Percentiles rank a stretch among this genome's conserved stretches.
Conservation (phyloP, 2,329 filamentous ascomycete genomes). For the Penicillium sp. region DNA sequence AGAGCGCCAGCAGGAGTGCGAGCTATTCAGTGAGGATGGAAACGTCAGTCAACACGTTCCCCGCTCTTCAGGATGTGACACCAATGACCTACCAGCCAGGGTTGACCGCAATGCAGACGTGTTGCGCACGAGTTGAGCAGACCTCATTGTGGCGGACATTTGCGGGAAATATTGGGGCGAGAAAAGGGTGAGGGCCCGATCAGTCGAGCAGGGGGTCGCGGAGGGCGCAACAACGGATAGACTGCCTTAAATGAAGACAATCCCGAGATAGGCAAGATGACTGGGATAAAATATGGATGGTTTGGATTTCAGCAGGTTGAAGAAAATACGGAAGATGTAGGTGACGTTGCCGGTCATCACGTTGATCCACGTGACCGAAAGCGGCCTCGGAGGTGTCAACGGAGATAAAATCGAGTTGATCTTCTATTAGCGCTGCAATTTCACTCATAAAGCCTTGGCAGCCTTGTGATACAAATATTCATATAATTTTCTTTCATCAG, state of each 20-base stretch:
- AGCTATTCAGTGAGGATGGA: slow-evolving; percentile 21
- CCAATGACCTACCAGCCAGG: slow-evolving; percentile 27
- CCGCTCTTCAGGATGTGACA: neutral
- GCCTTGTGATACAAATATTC: neutral
- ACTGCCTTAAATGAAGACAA: neutral
- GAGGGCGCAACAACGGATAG: slow-evolving; percentile 15
- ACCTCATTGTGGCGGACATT: slow-evolving; percentile 42
- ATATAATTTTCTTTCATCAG: neutral
- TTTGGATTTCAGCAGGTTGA: slow-evolving; percentile 9
- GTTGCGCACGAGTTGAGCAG: slow-evolving; percentile 39
- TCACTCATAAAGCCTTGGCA: neutral
- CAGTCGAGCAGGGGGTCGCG: slow-evolving; percentile 21
- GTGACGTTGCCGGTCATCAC: slow-evolving; percentile 14
- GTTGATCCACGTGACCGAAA: slow-evolving; percentile 21
- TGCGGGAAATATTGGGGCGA: slow-evolving; percentile 28
- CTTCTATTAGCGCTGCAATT: neutral
- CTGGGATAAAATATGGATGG: neutral
- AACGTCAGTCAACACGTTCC: slow-evolving; percentile 1
- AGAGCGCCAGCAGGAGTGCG: slow-evolving; percentile 33
- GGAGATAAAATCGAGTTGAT: slow-evolving; percentile 15
- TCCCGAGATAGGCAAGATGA: neutral
- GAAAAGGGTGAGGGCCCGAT: slow-evolving; percentile 23
- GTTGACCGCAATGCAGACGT: slow-evolving; percentile 32
- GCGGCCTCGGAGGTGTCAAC: slow-evolving; percentile 17
- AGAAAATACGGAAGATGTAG: neutral